Conservation (phyloP, 2,329 filamentous ascomycete species). For the Leptographium wingfieldii region DNA sequence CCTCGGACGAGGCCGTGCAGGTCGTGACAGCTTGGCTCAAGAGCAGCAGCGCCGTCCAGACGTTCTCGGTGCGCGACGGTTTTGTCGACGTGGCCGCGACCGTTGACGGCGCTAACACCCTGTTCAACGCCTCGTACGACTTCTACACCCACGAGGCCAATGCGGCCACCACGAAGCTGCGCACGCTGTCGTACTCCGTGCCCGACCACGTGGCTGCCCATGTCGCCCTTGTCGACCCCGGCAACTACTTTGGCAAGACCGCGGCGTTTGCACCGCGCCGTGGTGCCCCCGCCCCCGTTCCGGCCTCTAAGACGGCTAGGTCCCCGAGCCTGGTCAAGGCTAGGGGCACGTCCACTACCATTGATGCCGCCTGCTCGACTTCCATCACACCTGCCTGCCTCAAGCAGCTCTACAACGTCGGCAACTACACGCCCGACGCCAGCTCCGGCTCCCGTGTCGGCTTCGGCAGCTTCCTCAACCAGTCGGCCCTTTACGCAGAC, state of each 20-base stretch:
- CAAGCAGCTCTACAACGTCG: constrained; percentile 33
- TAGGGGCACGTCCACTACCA: constrained; percentile 20
- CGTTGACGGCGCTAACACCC: constrained; percentile 15
- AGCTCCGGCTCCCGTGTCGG: constrained; percentile 25
- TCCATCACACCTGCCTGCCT: constrained; percentile 35
- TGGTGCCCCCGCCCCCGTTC: constrained; percentile 1
- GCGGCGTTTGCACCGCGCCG: constrained; percentile 4
- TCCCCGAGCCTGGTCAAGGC: constrained; percentile 6
- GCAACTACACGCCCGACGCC: constrained; percentile 21
- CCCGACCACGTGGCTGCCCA: constrained; percentile 40
- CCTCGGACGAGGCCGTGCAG: constrained; percentile 31
- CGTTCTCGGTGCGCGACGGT: constrained; percentile 28
- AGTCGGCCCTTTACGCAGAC: constrained; percentile 36
- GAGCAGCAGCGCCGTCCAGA: constrained; percentile 29
- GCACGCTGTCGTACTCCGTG: constrained; percentile 45
- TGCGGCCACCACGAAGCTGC: constrained; percentile 26
- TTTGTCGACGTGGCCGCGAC: constrained; percentile 17
- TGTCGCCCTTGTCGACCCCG: constrained; percentile 52
- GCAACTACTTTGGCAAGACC: constrained; percentile 40
- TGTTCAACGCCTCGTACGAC: constrained; percentile 18
- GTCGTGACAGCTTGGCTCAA: constrained; percentile 44
- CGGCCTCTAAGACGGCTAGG: neutral
- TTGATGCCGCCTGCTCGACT: constrained; percentile 15
- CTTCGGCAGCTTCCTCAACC: constrained; percentile 30
- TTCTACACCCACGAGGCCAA: constrained; percentile 11